Base-by-base conservation (phyloP, 73 alveolate genomes). In the Blepharisma japonicum region DNA sequence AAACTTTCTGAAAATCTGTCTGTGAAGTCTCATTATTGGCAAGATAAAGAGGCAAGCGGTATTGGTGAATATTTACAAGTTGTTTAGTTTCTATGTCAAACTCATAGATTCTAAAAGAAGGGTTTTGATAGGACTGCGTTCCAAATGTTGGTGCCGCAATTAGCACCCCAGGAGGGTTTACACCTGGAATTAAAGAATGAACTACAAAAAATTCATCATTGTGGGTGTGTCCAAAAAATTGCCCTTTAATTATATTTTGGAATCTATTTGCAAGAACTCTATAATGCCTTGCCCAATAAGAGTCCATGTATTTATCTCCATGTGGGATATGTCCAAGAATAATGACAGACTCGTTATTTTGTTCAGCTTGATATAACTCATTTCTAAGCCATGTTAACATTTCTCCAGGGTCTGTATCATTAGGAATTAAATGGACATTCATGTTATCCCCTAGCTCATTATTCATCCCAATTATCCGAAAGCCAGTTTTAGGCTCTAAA, bases 131-230 rank as follows among this genome's bases (percentile, higher is more conserved):
- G 18, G 7, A 9, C 45, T 7, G 18, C 8, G 46, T 8, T 6
- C 45, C 72, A 7, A 56, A 56, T 7, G 72, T 7, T 9, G 72
- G 72, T 8, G 72, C 20, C 7, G 18, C 6, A 21, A 56, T 7
- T 20, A 7, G 72, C 6, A 56, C 25, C 25, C 72, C 72, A 7
- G 18, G 7, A 14, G 72, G 72, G 45, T 8, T 56, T 14, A 8
- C 72, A 9, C 18, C 42, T 9, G 7, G 46, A 77, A 71, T 80
- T 70, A 83, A 77, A 77, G 91, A 85, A 78, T 91, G 84, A 66
- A 79, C 89, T 7, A 56, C 45, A 7, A 6, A 7, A 56, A 56
- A 56, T 38, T 56, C 72, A 56, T 56, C 72, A 7, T 20, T 7
- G 18, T 56, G 72, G 6, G 20, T 20, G 18, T 56, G 72, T 56